These are phyloP conservation scores for Penicillium sp. DNA, from an alignment of 2,329 filamentous ascomycete genomes.

Conservation along the genomic window DNA sequence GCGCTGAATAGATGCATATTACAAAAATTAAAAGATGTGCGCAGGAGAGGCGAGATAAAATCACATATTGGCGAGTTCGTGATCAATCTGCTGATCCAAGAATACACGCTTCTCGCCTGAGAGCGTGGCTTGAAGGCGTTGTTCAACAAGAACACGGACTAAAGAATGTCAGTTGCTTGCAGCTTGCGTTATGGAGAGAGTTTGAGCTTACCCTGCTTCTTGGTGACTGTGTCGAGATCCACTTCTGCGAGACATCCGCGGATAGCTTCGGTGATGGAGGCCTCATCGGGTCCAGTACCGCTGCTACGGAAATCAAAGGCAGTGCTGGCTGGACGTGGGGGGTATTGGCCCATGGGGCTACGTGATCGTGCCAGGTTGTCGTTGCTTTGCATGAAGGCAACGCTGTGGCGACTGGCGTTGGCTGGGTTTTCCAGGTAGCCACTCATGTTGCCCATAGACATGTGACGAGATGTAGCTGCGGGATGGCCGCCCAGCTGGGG, in stretches of 20 bases:
- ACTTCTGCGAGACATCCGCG: constrained; percentile 80
- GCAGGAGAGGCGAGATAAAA: background rate
- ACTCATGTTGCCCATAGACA: constrained; percentile 60
- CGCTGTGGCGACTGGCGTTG: constrained; percentile 41
- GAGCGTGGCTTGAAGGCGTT: constrained; percentile 86
- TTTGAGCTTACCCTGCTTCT: constrained; percentile 72
- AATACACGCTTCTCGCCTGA: constrained; percentile 82
- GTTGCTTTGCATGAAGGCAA: constrained; percentile 45
- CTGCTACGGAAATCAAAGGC: constrained; percentile 59
- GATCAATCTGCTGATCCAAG: constrained; percentile 90
- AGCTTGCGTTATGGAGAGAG: background rate
- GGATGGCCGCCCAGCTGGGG: constrained; percentile 41
- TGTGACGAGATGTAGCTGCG: constrained; percentile 47
- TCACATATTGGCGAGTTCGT: constrained; percentile 90
- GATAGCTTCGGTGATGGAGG: constrained; percentile 79
- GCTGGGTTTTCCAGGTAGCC: constrained; percentile 43
- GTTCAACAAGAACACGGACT: constrained; percentile 85
- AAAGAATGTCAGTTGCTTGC: constrained; percentile 5
- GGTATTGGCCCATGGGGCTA: constrained; percentile 51
- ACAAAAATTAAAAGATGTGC: constrained; percentile 14
- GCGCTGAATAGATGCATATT: constrained; percentile 22
- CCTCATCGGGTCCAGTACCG: constrained; percentile 69
- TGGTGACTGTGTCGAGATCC: constrained; percentile 94
- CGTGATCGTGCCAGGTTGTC: constrained; percentile 47
- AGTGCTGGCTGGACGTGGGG: constrained; percentile 54